Percentiles rank a stretch among this genome's conserved stretches.
These are phyloP conservation scores for Trichoderma sp. DNA, from an alignment of 2,329 filamentous ascomycete genomes.

Conservation along the genomic window DNA sequence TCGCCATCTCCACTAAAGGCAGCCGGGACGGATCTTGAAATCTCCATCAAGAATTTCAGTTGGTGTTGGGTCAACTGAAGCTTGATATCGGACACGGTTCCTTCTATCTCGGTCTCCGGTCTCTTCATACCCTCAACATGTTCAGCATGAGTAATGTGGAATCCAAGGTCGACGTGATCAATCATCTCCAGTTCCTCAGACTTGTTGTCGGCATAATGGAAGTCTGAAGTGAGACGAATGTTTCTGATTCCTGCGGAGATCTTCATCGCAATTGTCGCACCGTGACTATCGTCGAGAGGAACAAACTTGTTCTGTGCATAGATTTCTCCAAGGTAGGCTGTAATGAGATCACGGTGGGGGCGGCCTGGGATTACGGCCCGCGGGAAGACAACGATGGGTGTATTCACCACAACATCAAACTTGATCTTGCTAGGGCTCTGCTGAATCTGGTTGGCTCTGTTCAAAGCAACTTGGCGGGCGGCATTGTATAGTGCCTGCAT, in stretches of 20 bases:
- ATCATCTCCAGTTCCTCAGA: constrained; percentile 93
- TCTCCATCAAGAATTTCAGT: constrained; percentile 80
- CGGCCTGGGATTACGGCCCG: constrained; percentile 68
- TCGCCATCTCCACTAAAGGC: constrained; percentile 72
- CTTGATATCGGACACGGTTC: constrained; percentile 90
- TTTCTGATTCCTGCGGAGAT: constrained; percentile 89
- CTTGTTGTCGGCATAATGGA: constrained; percentile 70
- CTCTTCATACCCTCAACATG: constrained; percentile 73
- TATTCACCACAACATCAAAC: constrained; percentile 90
- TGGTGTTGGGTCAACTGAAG: constrained; percentile 86
- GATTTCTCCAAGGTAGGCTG: constrained; percentile 93
- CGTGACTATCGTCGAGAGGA: constrained; percentile 72
- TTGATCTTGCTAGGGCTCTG: constrained; percentile 87
- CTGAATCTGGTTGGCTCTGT: constrained; percentile 89
- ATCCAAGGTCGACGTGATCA: constrained; percentile 91
- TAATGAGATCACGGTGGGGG: constrained; percentile 75
- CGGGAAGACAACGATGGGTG: constrained; percentile 94
- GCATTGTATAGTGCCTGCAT: constrained; percentile 99
- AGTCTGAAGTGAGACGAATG: constrained; percentile 83
- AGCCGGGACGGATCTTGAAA: constrained; percentile 82
- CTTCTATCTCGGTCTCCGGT: constrained; percentile 88
- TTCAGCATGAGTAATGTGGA: constrained; percentile 88
- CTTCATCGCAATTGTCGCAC: constrained; percentile 78
- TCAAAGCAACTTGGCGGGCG: constrained; percentile 88
- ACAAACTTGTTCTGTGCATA: constrained; percentile 94